A percentile compares a stretch with the other conserved stretches of the same genome.
Evolutionary conservation across 2,329 filamentous ascomycete species (phyloP).

Genomic region (Pezicula rhizophila): DNA sequence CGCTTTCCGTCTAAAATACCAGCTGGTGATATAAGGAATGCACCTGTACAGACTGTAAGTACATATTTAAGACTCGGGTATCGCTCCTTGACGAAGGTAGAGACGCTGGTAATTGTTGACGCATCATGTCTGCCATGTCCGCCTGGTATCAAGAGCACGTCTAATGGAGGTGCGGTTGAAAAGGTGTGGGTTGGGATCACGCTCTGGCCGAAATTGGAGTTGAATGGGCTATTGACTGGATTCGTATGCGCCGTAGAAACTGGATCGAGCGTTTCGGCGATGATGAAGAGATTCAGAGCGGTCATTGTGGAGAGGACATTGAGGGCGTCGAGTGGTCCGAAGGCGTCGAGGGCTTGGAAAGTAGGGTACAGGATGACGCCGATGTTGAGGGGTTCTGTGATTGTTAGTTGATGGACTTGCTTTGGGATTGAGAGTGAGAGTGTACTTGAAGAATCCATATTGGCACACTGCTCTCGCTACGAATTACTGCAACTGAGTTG

Average conservation of each 20-base stretch:
- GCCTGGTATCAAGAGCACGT: constrained; percentile 62
- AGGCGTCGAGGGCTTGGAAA: constrained; percentile 23
- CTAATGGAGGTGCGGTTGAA: constrained; percentile 30
- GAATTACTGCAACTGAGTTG: neutral
- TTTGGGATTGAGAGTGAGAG: neutral
- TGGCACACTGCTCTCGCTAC: neutral
- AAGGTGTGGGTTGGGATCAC: constrained; percentile 20
- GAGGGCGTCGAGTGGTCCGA: constrained; percentile 21
- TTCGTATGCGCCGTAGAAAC: constrained; percentile 10
- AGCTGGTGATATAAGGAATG: constrained; percentile 48
- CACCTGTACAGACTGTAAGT: constrained; percentile 62
- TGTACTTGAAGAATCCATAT: neutral
- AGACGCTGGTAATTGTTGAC: neutral
- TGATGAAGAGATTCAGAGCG: constrained; percentile 13
- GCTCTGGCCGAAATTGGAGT: constrained; percentile 10
- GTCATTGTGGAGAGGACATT: constrained; percentile 15
- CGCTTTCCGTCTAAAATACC: constrained; percentile 52
- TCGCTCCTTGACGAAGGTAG: neutral
- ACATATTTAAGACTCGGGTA: constrained; percentile 46
- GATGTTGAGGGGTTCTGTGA: constrained; percentile 3
- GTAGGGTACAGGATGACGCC: constrained; percentile 21
- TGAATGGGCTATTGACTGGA: neutral
- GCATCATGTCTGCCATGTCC: constrained; percentile 42
- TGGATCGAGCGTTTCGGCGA: constrained; percentile 13
- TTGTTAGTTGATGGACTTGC: neutral